phyloP scores from a whole-genome alignment of 2,329 filamentous ascomycete species.

The Diaporthe nobilis region DNA sequence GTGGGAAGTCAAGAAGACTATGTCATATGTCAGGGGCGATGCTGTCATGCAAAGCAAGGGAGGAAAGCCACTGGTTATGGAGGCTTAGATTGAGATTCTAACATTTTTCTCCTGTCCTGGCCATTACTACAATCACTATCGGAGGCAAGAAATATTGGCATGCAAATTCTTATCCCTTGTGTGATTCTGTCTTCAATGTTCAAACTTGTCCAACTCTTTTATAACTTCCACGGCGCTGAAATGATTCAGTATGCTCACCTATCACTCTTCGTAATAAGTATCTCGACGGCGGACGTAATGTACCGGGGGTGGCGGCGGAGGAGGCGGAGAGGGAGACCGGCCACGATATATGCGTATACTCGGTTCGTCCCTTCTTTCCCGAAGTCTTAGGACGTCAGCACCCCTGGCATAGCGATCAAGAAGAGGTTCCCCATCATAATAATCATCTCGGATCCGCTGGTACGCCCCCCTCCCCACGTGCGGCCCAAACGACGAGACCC shows the following conservation, averaged over 20 bases:
- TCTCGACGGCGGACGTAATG: neutral
- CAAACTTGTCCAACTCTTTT: neutral
- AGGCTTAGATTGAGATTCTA: neutral
- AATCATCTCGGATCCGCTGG: neutral
- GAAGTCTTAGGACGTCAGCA: neutral
- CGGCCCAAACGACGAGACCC: constrained; percentile 39
- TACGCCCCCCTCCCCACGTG: neutral
- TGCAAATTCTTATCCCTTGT: no score
- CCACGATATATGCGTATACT: neutral
- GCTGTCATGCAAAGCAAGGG: constrained; percentile 11
- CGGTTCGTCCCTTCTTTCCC: neutral
- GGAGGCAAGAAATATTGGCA: no score
- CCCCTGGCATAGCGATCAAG: neutral
- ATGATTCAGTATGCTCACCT: neutral
- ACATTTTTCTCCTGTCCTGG: neutral
- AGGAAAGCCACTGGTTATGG: neutral
- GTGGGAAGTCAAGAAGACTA: constrained; percentile 25
- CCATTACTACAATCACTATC: neutral
- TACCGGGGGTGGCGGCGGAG: neutral
- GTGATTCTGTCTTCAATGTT: neutral
- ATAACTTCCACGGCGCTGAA: neutral
- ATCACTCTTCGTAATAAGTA: neutral
- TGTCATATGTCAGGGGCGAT: constrained; percentile 11
- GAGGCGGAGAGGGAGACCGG: neutral
- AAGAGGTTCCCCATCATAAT: neutral